Evolutionary conservation across 2,329 filamentous ascomycete genomes (phyloP).

Genomic region (Pezicula radicicola): DNA sequence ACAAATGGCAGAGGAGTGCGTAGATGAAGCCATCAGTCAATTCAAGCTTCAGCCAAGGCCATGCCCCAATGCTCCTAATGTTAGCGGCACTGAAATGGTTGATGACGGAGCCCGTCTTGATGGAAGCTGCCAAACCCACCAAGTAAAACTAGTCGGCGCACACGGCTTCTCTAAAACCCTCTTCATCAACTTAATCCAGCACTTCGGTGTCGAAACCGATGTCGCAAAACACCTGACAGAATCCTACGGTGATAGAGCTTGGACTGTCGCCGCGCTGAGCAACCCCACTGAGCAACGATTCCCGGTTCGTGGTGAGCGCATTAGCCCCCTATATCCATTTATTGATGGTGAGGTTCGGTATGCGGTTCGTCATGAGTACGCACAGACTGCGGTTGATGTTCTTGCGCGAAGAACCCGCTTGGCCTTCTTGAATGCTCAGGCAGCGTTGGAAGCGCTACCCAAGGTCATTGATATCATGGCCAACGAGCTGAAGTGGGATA

Average conservation of each 20-base stretch:
- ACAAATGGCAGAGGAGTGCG: slow-evolving; percentile 88
- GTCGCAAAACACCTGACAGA: slow-evolving; percentile 85
- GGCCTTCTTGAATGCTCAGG: slow-evolving; percentile 89
- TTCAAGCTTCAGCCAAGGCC: slow-evolving; percentile 61
- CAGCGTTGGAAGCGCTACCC: slow-evolving; percentile 81
- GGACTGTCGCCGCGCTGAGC: slow-evolving; percentile 82
- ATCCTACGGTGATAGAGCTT: slow-evolving; percentile 89
- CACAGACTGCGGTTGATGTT: slow-evolving; percentile 86
- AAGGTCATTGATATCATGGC: slow-evolving; percentile 86
- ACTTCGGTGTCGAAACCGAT: slow-evolving; percentile 88
- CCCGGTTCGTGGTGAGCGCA: slow-evolving; percentile 77
- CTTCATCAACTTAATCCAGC: slow-evolving; percentile 93
- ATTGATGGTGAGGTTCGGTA: slow-evolving; percentile 91
- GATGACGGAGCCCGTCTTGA: slow-evolving; percentile 69
- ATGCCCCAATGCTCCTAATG: slow-evolving; percentile 57
- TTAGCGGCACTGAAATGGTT: slow-evolving; percentile 66
- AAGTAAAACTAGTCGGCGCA: slow-evolving; percentile 76
- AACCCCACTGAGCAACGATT: slow-evolving; percentile 74
- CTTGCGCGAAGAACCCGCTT: slow-evolving; percentile 80
- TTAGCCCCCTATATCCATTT: slow-evolving; percentile 81
- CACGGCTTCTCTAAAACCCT: slow-evolving; percentile 88
- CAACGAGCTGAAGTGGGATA: slow-evolving; percentile 78
- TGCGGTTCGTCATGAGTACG: slow-evolving; percentile 84
- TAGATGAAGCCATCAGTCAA: slow-evolving; percentile 72
- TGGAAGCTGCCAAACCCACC: slow-evolving; percentile 79